Evolutionary conservation across 345 rosid species (phyloP), one percentile per base, ranked within the genome.

Genomic region (Gossypium arboreum): DNA sequence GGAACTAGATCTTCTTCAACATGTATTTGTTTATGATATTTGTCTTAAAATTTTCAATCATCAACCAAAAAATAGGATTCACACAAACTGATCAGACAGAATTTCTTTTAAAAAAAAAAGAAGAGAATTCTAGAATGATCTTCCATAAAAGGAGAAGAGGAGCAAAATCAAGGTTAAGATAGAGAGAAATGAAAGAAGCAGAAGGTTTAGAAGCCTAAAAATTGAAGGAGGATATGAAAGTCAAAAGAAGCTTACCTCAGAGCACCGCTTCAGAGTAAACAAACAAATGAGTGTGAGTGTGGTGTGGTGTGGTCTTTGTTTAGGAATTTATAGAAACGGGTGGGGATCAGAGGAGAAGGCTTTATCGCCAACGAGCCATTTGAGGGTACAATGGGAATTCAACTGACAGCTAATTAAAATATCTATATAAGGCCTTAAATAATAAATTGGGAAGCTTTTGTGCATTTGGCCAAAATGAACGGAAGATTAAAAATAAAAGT

Each of bases 161-260:
- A 34, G 41, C 41, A 5, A 34, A 34, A 34, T 34, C 41, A 34
- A 34, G 41, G 41, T 34, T 34, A 34, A 34, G 41, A 34, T 5
- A 5, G 41, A 34, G 7, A 34, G 41, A 34, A 34, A 34, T 5
- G 41, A 34, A 34, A 34, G 39, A 34, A 34, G 39, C 39, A 6
- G 6, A 34, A 34, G 39, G 39, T 4, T 34, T 4, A 34, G 41
- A 13, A 12, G 15, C 13, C 27, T 22, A 67, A 67, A 47, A 22
- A 13, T 48, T 48, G 56, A 68, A 47, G 9, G 16, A 47, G 12
- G 2, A 52, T 17, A 4, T 8, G 1, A 27, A 70, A 52, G 73
- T 70, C 25, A 52, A 70, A 68, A 25, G 58, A 50, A 13, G 47
- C 47, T 59, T 24, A 59, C 64, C 64, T 59, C 64, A 59, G 64